phyloP scores from a whole-genome alignment of 2,329 filamentous ascomycete genomes.

The Grosmannia serpens region DNA sequence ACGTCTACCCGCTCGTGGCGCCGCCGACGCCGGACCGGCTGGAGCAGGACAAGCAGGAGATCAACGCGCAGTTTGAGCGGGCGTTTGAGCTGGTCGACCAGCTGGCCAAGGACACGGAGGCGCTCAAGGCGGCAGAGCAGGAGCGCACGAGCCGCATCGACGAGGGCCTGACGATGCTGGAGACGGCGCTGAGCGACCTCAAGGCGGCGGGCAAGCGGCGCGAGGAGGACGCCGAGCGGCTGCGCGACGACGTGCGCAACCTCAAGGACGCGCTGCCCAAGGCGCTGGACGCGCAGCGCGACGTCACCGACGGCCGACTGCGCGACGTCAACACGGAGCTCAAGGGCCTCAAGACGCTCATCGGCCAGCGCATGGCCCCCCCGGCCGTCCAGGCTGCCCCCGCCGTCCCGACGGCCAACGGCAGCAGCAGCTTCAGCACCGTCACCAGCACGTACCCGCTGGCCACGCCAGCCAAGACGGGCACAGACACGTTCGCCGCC shows the following conservation, averaged over 20 bases:
- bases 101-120: constrained; percentile 77
- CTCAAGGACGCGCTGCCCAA: constrained; percentile 80
- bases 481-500: constrained; percentile 15
- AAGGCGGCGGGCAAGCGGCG: constrained; percentile 71
- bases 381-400: constrained; percentile 5
- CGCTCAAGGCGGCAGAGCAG: constrained; percentile 77
- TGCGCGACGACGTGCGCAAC: constrained; percentile 74
- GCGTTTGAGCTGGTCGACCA: constrained; percentile 89
- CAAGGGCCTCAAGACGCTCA: constrained; percentile 81
- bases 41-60: constrained; percentile 83
- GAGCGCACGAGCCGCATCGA: constrained; percentile 76
- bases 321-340: constrained; percentile 80
- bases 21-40: constrained; percentile 90
- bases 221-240: constrained; percentile 76
- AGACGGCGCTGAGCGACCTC: constrained; percentile 68
- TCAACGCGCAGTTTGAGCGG: constrained; percentile 88
- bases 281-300: constrained; percentile 79
- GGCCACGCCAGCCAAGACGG: constrained; percentile 10
- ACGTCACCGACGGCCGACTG: constrained; percentile 66
- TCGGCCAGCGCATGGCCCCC: constrained; percentile 50
- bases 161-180: constrained; percentile 68
- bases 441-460: neutral
- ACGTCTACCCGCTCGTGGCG: constrained; percentile 80
- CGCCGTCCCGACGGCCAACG: neutral
- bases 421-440: constrained; percentile 11